Conservation (phyloP, 805 yeast genomes). For the Candida namnaoensis region DNA sequence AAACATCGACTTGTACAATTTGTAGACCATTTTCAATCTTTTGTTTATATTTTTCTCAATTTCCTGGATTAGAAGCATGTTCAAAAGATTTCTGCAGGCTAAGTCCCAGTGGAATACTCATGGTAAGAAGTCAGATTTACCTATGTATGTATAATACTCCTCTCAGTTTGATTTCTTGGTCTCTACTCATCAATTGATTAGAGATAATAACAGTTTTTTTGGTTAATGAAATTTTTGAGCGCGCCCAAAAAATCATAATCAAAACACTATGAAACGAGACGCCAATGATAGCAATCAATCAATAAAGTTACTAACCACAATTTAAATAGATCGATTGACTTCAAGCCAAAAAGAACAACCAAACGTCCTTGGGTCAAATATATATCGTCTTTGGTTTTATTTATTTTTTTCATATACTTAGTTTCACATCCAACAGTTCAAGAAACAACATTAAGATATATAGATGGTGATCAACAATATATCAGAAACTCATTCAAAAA, state of each 20-base stretch:
- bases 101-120: slow-evolving; percentile 18
- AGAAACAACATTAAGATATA: background rate
- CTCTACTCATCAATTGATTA: too few species aligned
- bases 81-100: slow-evolving; percentile 2
- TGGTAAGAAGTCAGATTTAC: slow-evolving; percentile 39
- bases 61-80: slow-evolving; percentile 1
- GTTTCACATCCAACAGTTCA: background rate
- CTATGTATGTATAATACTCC: slow-evolving; percentile 25
- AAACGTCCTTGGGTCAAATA: background rate
- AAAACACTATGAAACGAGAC: background rate
- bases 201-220: too few species aligned
- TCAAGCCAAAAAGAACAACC: slow-evolving; percentile 14
- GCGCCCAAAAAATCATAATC: too few species aligned
- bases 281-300: background rate
- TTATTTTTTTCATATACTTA: background rate
- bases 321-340: slow-evolving; percentile 19
- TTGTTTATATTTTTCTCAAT: too few species aligned
- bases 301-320: slow-evolving; percentile 2
- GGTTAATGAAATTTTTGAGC: too few species aligned
- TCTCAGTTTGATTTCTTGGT: background rate
- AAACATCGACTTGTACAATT: too few species aligned
- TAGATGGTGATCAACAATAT: slow-evolving; percentile 1
- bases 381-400: background rate
- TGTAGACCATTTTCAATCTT: too few species aligned
- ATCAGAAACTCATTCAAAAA: slow-evolving; percentile 18